Percentiles rank a stretch among this genome's conserved stretches.
phyloP scores from a whole-genome alignment of 2,329 filamentous ascomycete species.

The Cercospora beticola region DNA sequence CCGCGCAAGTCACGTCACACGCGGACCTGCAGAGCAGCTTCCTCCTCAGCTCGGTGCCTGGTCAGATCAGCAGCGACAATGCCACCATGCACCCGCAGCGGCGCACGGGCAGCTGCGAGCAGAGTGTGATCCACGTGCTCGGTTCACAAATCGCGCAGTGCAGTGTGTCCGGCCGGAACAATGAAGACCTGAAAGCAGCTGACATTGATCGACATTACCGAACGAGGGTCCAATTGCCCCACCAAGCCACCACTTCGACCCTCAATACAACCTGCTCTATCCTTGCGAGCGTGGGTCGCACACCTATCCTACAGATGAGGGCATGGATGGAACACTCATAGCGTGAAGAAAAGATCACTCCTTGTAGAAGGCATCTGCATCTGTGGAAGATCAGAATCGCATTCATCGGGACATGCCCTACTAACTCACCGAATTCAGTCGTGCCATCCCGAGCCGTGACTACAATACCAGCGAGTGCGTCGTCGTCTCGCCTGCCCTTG shows the following conservation, averaged over 20 bases:
- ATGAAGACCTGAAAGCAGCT: background rate
- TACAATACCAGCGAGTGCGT: background rate
- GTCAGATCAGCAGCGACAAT: background rate
- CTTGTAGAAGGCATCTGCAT: conserved; percentile 16
- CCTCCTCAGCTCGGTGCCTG: background rate
- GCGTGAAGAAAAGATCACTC: background rate
- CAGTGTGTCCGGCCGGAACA: background rate
- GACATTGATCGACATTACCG: conserved; percentile 6
- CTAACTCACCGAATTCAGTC: conserved; percentile 13
- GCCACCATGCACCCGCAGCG: background rate
- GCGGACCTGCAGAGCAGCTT: background rate
- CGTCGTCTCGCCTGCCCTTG: conserved; percentile 4
- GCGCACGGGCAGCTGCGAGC: background rate
- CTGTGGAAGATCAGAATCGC: background rate
- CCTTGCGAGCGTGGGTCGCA: background rate
- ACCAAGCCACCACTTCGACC: background rate
- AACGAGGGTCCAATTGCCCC: conserved; percentile 3
- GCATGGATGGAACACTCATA: background rate
- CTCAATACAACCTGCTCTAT: background rate
- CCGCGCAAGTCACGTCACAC: background rate
- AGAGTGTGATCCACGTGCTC: background rate
- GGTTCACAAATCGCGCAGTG: background rate
- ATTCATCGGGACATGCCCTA: background rate
- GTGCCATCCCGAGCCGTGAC: conserved; percentile 12
- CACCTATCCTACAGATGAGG: background rate